Evolutionary conservation across 2,329 filamentous ascomycete genomes (phyloP).

Genomic region (Aureobasidium leucospermi): DNA sequence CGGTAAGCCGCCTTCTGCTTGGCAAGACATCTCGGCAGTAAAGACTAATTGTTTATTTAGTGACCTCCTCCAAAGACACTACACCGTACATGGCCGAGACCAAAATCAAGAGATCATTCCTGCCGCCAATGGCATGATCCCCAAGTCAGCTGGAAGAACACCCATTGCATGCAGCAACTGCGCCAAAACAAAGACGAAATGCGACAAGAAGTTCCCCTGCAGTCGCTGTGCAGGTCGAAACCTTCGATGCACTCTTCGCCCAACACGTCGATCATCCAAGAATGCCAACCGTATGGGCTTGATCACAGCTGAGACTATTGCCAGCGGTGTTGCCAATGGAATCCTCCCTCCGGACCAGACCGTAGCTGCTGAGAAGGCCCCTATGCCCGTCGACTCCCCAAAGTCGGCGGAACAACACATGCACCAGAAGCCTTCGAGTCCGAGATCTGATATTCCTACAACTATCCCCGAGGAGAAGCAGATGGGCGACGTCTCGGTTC

Average conservation of each 20-base stretch:
- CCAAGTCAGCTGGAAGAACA: constrained; percentile 44
- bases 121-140: constrained; percentile 43
- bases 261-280: constrained; percentile 42
- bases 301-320: constrained; percentile 18
- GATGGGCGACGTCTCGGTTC: constrained; percentile 28
- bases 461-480: constrained; percentile 25
- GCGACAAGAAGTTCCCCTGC: constrained; percentile 49
- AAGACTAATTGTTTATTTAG: constrained; percentile 24
- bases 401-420: constrained; percentile 17
- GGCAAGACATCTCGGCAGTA: constrained; percentile 3
- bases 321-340: constrained; percentile 17
- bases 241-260: constrained; percentile 40
- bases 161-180: constrained; percentile 48
- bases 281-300: constrained; percentile 31
- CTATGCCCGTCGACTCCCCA: constrained; percentile 18
- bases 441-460: constrained; percentile 18
- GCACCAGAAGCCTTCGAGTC: constrained; percentile 29
- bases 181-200: constrained; percentile 48
- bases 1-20: constrained; percentile 31
- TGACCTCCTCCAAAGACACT: constrained; percentile 45
- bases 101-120: constrained; percentile 42
- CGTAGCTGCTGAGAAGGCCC: constrained; percentile 17
- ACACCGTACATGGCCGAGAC: constrained; percentile 45
- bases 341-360: constrained; percentile 18
- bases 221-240: constrained; percentile 44